These are phyloP conservation scores for Cylindrotheca closterium DNA, from an alignment of 108 stramenopile species.

Conservation along the genomic window DNA sequence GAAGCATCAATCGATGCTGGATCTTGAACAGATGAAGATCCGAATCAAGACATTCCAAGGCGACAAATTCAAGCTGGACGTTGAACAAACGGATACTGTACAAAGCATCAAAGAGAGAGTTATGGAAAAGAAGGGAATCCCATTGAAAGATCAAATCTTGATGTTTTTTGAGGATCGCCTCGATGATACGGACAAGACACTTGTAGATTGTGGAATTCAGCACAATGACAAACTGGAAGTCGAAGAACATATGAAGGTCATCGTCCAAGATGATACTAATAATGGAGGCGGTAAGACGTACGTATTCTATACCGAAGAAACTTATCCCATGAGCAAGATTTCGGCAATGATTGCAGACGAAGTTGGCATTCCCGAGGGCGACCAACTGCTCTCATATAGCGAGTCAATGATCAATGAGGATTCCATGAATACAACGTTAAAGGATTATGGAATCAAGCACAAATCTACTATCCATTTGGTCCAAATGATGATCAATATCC, in stretches of 20 bases:
- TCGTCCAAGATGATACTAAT: no score
- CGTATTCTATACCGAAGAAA: no score
- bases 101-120: conserved; percentile 4
- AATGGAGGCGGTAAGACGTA: not conserved
- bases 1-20: conserved; percentile 7
- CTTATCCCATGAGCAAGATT: no score
- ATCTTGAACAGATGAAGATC: conserved; percentile 21
- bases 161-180: conserved; percentile 6
- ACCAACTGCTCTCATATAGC: conserved; percentile 20
- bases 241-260: conserved; percentile 1
- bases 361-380: conserved; percentile 18
- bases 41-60: conserved; percentile 12
- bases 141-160: conserved; percentile 18
- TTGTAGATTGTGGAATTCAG: conserved; percentile 11
- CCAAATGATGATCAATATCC: conserved; percentile 8
- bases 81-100: conserved; percentile 10
- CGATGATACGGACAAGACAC: conserved; percentile 6
- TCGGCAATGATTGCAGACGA: conserved; percentile 8
- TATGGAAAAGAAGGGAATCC: conserved; percentile 19
- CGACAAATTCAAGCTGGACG: conserved; percentile 7
- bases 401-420: conserved; percentile 10
- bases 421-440: conserved; percentile 4
- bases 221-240: conserved; percentile 4
- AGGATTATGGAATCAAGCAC: conserved; percentile 14
- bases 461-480: not conserved